Evolutionary conservation across 768 basidiomycete species (phyloP), one percentile per base, ranked within the genome.

Genomic region (Lentinula edodes): DNA sequence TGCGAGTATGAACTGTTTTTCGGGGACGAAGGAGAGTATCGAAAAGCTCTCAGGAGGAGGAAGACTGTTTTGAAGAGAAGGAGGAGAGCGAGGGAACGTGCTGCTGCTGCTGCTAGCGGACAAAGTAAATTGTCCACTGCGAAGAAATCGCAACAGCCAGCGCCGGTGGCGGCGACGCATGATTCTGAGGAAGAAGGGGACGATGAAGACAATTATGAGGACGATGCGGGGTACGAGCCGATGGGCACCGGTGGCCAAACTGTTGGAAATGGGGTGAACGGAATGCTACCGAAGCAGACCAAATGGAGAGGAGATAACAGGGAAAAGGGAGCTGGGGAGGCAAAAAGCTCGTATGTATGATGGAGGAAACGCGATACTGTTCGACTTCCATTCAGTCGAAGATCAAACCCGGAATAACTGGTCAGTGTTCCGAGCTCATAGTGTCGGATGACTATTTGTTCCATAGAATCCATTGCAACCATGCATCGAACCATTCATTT

Each of bases 1-100:
- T 98, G 96, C 78, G 96, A 98, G 75, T 95, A 94, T 71, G 80
- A 86, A 61, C 70, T 98, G 61, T 95, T 96, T 72, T 98, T 90
- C 71, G 93, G 93, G n/a, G 88, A 89, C 55, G 90, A 90, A 43
- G 61, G 74, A 58, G 82, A 78, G 59, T 88, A 90, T 71, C 78
- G 83, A 64, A 77, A 78, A 20, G 84, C 85, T 58, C 72, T 91
- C 52, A 75, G 83, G 69, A 82, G 79, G 66, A 75, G 91, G 57
- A 89, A 88, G 75, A 83, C 83, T 75, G 86, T 91, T 61, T 74
- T 91, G 61, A 76, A 77, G 61, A 72, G 87, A 57, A 72, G 88
- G 23, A 71, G 81, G 61, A 74, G 87, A 58, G 87, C 87, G 32
- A 77, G 83, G 69, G 88, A 88, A 72, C 76, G 86, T 4, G 82